These are phyloP conservation scores for Leccinum olivaceopallidum DNA, from an alignment of 768 basidiomycete genomes.

Conservation along the genomic window DNA sequence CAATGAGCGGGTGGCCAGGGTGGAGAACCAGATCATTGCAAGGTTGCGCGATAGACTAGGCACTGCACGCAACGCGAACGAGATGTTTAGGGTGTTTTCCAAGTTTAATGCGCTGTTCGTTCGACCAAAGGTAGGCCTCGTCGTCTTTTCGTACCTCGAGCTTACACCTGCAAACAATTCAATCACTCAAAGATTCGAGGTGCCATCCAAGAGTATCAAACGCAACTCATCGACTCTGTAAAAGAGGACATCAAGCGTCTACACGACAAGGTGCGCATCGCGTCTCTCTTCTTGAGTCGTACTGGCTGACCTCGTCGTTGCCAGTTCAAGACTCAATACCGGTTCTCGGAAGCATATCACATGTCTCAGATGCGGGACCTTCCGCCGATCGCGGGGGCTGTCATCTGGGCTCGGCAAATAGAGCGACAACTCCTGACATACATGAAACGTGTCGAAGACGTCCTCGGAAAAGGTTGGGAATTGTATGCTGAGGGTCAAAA, in stretches of 20 bases:
- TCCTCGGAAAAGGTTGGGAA: slow-evolving; percentile 97
- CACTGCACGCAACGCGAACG: slow-evolving; percentile 95
- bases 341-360: slow-evolving; percentile 92
- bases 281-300: not conserved
- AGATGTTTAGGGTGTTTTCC: slow-evolving; percentile 99
- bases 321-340: slow-evolving; percentile 95
- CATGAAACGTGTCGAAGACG: slow-evolving; percentile 99
- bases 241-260: slow-evolving; percentile 97
- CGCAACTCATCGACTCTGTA: slow-evolving; percentile 96
- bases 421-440: slow-evolving; percentile 93
- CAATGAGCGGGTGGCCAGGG: slow-evolving; percentile 94
- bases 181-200: slow-evolving; percentile 72
- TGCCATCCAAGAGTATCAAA: slow-evolving; percentile 99
- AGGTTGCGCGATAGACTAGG: slow-evolving; percentile 88
- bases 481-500: slow-evolving; percentile 99
- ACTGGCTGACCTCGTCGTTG: slow-evolving; percentile 1
- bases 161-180: not conserved
- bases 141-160: not conserved
- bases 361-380: slow-evolving; percentile 99
- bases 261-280: slow-evolving; percentile 74
- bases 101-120: slow-evolving; percentile 98
- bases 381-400: slow-evolving; percentile 96
- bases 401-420: slow-evolving; percentile 99
- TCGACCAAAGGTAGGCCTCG: slow-evolving; percentile 74
- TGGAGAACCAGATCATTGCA: slow-evolving; percentile 99